phyloP scores from a whole-genome alignment of 768 basidiomycete genomes.

The Rhodosporidiobolus sp. region DNA sequence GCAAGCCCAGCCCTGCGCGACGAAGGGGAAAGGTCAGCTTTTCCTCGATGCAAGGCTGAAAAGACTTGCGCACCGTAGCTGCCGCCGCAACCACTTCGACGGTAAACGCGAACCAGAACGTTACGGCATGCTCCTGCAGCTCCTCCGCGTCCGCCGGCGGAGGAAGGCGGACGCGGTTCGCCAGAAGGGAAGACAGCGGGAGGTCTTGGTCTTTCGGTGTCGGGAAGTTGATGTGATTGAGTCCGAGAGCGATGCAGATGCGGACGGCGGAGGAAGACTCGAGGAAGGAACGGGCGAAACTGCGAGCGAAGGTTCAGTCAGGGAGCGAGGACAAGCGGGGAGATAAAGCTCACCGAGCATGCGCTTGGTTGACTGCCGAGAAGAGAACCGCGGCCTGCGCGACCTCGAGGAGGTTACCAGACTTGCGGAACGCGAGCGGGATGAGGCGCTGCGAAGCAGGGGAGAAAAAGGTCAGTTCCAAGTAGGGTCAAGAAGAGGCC shows the following conservation, averaged over 20 bases:
- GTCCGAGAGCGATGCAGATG: conserved; percentile 9
- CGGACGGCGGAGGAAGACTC: conserved; percentile 5
- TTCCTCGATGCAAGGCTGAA: not conserved
- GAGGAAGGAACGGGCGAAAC: conserved; percentile 6
- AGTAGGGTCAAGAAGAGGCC: too few relatives aligned
- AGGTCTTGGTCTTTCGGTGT: not conserved
- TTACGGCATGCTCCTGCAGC: not conserved
- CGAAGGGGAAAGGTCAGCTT: not conserved
- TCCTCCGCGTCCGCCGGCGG: not conserved
- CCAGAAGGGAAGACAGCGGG: not conserved
- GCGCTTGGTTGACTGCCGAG: not conserved
- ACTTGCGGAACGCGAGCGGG: not conserved
- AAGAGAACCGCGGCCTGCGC: conserved; percentile 11
- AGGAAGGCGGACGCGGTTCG: not conserved
- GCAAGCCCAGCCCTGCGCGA: conserved; percentile 7
- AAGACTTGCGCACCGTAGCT: not conserved
- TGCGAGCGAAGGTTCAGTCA: not conserved
- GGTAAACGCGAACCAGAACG: not conserved
- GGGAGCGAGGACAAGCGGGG: not conserved
- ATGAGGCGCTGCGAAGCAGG: not conserved
- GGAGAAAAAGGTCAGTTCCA: too few relatives aligned
- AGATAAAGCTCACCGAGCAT: not conserved
- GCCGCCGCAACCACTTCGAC: conserved; percentile 1
- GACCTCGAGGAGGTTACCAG: conserved; percentile 1
- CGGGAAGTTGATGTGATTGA: not conserved